A percentile compares a stretch with the other conserved stretches of the same genome.
phyloP scores from a whole-genome alignment of 352 stramenopile genomes.

The Peronospora belbahrii region DNA sequence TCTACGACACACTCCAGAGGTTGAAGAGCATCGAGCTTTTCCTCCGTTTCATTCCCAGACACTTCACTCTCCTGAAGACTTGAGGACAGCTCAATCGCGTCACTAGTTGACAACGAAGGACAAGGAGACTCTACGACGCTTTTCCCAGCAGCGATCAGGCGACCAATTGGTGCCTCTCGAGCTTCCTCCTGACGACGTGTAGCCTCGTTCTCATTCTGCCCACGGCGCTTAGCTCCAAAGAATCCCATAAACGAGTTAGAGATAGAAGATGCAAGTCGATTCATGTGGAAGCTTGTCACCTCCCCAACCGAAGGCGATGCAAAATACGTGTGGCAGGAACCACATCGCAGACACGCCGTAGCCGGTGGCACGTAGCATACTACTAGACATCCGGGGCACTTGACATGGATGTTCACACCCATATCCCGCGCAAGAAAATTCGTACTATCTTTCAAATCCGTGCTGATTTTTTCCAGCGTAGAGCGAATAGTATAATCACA shows the following conservation, averaged over 20 bases:
- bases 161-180: conserved; percentile 42
- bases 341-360: conserved; percentile 70
- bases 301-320: conserved; percentile 67
- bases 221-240: conserved; percentile 35
- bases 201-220: conserved; percentile 18
- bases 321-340: conserved; percentile 77
- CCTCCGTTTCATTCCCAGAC: conserved; percentile 23
- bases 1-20: conserved; percentile 1
- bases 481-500: conserved; percentile 74
- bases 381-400: conserved; percentile 67
- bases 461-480: conserved; percentile 63
- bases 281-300: conserved; percentile 82
- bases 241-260: conserved; percentile 70
- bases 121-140: conserved; percentile 28
- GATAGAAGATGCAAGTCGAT: conserved; percentile 64
- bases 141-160: conserved; percentile 56
- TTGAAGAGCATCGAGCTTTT: conserved; percentile 17
- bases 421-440: conserved; percentile 77
- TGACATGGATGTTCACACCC: conserved; percentile 78
- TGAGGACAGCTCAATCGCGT: conserved; percentile 21
- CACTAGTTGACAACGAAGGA: conserved; percentile 24
- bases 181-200: conserved; percentile 27
- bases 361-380: conserved; percentile 70
- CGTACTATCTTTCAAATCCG: conserved; percentile 66
- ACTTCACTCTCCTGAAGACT: conserved; percentile 26